A percentile compares a stretch with the other conserved stretches of the same genome.
These are phyloP conservation scores for Psilocybe tampanensis DNA, from an alignment of 768 basidiomycete genomes.

Conservation along the genomic window DNA sequence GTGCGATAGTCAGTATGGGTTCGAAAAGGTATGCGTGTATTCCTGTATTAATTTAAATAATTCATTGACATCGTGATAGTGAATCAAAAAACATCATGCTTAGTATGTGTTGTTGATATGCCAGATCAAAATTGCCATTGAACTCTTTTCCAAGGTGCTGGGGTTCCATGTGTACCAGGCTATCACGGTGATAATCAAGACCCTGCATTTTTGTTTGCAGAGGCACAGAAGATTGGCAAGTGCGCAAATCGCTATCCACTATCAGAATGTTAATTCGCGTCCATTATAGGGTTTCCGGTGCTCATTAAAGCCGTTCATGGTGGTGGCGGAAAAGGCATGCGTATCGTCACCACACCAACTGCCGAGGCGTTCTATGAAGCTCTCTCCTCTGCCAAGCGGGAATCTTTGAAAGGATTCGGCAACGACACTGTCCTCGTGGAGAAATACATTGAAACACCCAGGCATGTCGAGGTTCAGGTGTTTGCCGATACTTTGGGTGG, in stretches of 20 bases:
- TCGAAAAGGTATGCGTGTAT: conserved; percentile 72
- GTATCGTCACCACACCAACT: conserved; percentile 61
- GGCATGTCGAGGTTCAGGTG: conserved; percentile 94
- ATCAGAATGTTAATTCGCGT: background rate
- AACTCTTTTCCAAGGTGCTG: conserved; percentile 56
- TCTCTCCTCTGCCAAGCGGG: conserved; percentile 84
- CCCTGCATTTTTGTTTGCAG: conserved; percentile 62
- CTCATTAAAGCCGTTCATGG: conserved; percentile 97
- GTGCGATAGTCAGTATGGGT: conserved; percentile 92
- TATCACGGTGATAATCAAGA: conserved; percentile 89
- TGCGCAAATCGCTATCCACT: background rate
- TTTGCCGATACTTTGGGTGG: conserved; percentile 85
- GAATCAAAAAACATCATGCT: conserved; percentile 97
- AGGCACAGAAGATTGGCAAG: conserved; percentile 72
- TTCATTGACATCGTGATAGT: conserved; percentile 29
- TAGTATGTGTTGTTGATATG: conserved; percentile 39
- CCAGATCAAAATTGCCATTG: background rate
- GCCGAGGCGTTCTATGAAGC: conserved; percentile 77
- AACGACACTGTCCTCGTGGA: conserved; percentile 88
- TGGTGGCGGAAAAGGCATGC: conserved; percentile 96
- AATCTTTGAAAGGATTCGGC: conserved; percentile 86
- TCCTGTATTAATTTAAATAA: background rate
- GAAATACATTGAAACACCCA: conserved; percentile 83
- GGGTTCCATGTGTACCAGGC: conserved; percentile 92
- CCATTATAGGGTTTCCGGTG: conserved; percentile 73